Base-by-base conservation (phyloP, 805 yeast species). In the Saturnispora saitoi region DNA sequence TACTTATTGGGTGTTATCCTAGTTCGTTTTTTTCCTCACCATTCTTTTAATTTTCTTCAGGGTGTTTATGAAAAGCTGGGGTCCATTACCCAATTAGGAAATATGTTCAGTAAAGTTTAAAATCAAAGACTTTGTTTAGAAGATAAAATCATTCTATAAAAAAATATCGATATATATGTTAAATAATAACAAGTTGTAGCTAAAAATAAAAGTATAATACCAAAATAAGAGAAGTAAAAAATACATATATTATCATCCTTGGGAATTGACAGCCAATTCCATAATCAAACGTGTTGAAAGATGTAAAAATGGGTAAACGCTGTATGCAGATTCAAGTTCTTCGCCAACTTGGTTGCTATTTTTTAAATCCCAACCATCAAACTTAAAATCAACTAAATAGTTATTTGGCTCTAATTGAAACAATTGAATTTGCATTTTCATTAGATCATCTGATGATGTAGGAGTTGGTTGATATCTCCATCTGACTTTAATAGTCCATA, bases 361-460 rank as follows among this genome's bases (percentile, higher is more conserved):
- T 26, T 68, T 59, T 44, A 68, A 73, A 61, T 90, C 97, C 95
- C 97, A 91, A 1, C 98, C 98, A 64, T 91, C 98, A 63, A 91
- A 93, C 67, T 93, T 93, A 72, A 93, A 93, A 66, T 93, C 99
- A 9, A 93, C 98, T 45, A 93, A 72, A 61, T 93, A 93, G 63
- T 91, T 91, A 66, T 93, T 91, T 41, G 95, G 96, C 63, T 93
- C 99, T 54, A 93, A 73, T 64, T 91, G 97, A 68, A 91, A 93
- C 50, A 93, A 73, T 65, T 93, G 99, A 51, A 93, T 93, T 59
- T 90, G 93, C 96, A 93, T 91, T 69, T 86, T 91, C 91, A 91
- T 86, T 70, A 83, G 70, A 63, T 88, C 95, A 7, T 89, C 86
- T 12, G 75, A 71, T 2, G 26, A 19, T 32, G 67, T 38, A 24